phyloP scores from a whole-genome alignment of 1,284 basidiomycete genomes.

The Apiotrichum sp. region DNA sequence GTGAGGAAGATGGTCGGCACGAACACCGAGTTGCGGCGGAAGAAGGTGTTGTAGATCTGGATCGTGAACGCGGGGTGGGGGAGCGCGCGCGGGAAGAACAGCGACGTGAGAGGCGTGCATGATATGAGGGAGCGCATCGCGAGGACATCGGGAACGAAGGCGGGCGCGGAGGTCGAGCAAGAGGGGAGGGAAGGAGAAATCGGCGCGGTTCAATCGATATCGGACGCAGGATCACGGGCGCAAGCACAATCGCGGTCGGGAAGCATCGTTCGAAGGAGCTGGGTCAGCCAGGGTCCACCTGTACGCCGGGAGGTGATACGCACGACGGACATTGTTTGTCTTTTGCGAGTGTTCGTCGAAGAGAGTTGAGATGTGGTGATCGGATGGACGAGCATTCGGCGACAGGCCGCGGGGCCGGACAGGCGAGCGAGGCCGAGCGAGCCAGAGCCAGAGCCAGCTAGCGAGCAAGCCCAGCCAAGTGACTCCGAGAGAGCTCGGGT shows the following conservation, averaged over 20 bases:
- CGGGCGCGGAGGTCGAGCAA: too few relatives aligned
- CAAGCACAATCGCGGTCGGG: too few relatives aligned
- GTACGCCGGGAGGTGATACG: background rate
- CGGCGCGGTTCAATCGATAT: too few relatives aligned
- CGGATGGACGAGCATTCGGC: background rate
- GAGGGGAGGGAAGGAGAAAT: too few relatives aligned
- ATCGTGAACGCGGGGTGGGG: too few relatives aligned
- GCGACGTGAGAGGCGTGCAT: background rate
- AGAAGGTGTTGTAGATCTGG: slow-evolving; percentile 70
- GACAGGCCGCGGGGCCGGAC: background rate
- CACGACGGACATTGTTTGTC: slow-evolving; percentile 8
- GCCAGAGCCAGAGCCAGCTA: background rate
- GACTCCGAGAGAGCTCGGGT: background rate
- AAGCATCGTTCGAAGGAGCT: too few relatives aligned
- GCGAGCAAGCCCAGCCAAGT: background rate
- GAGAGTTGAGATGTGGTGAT: background rate
- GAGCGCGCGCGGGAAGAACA: background rate
- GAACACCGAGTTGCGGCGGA: slow-evolving; percentile 86
- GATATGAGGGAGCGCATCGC: background rate
- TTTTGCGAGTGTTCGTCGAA: background rate
- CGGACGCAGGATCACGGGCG: too few relatives aligned
- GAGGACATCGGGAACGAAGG: too few relatives aligned
- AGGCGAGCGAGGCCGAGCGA: background rate
- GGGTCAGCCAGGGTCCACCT: too few relatives aligned
- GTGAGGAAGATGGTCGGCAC: slow-evolving; percentile 73